Evolutionary conservation across 352 stramenopile species (phyloP).

Genomic region (Pythium dissotocum): DNA sequence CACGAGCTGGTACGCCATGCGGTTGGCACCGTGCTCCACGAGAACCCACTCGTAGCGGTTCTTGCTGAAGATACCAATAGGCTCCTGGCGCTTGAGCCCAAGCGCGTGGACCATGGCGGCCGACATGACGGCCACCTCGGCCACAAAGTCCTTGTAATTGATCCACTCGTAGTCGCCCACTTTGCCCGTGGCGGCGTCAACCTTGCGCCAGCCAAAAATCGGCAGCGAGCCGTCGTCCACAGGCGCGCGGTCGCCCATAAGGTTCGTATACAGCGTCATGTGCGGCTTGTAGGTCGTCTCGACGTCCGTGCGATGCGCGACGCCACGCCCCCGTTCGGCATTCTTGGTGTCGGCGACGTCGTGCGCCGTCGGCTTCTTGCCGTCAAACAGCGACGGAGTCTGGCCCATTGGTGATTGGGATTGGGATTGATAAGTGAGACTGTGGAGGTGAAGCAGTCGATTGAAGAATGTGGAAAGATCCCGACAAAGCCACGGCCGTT

Average conservation of each 20-base stretch:
- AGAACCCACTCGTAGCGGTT: constrained; percentile 42
- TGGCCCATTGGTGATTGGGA: constrained; percentile 20
- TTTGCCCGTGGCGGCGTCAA: constrained; percentile 26
- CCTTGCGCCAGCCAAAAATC: constrained; percentile 32
- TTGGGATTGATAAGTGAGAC: no score
- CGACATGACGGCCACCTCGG: no score
- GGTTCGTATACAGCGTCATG: constrained; percentile 20
- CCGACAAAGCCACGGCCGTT: no score
- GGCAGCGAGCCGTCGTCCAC: constrained; percentile 24
- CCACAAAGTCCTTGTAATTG: constrained; percentile 33
- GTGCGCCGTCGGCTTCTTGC: constrained; percentile 33
- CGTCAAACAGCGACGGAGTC: constrained; percentile 50
- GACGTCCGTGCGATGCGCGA: constrained; percentile 33
- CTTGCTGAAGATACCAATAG: no score
- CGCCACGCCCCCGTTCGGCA: constrained; percentile 28
- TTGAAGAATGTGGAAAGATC: neutral
- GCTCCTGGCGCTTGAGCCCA: no score
- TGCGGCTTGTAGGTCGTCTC: constrained; percentile 31
- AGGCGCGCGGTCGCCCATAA: constrained; percentile 30
- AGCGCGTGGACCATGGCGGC: no score
- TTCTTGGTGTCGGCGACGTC: constrained; percentile 37
- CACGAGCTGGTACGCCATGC: constrained; percentile 47
- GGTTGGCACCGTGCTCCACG: constrained; percentile 40
- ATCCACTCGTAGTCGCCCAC: constrained; percentile 40
- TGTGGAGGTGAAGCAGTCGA: neutral